A percentile compares a stretch with the other conserved stretches of the same genome.
These are phyloP conservation scores for Suillus weaverae DNA, from an alignment of 768 basidiomycete genomes.

Conservation along the genomic window DNA sequence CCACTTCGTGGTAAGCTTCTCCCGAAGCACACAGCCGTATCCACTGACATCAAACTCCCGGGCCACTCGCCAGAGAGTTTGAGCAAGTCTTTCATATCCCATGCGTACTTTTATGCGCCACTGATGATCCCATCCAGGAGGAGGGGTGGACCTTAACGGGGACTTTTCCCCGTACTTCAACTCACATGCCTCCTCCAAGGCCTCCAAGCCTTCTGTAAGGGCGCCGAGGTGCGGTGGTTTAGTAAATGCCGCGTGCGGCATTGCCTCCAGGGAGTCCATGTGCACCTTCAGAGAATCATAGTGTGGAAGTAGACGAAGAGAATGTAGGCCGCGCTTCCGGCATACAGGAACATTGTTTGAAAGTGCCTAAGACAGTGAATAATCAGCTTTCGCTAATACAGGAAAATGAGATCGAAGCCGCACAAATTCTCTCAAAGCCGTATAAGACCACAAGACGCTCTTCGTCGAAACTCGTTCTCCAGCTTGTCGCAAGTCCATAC, in stretches of 20 bases:
- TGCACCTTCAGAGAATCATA: slow-evolving; percentile 60
- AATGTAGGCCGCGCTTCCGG: slow-evolving; percentile 63
- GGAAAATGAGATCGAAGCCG: slow-evolving; percentile 26
- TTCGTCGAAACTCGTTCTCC: slow-evolving; percentile 79
- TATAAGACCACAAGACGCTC: slow-evolving; percentile 79
- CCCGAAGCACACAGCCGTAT: slow-evolving; percentile 66
- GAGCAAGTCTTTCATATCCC: slow-evolving; percentile 64
- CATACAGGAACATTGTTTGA: slow-evolving; percentile 72
- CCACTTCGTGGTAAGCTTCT: slow-evolving; percentile 75
- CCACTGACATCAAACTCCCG: slow-evolving; percentile 72
- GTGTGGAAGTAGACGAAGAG: slow-evolving; percentile 61
- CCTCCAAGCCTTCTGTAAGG: slow-evolving; percentile 55
- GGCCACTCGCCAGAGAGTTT: slow-evolving; percentile 70
- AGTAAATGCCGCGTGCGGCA: slow-evolving; percentile 55
- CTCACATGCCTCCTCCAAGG: slow-evolving; percentile 66
- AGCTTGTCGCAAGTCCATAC: slow-evolving; percentile 77
- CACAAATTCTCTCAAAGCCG: slow-evolving; percentile 74
- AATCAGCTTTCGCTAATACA: not conserved
- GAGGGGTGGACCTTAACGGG: slow-evolving; percentile 30
- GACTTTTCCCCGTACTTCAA: slow-evolving; percentile 48
- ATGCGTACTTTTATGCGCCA: slow-evolving; percentile 61
- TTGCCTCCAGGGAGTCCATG: slow-evolving; percentile 58
- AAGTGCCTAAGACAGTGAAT: slow-evolving; percentile 48
- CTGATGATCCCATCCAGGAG: slow-evolving; percentile 50
- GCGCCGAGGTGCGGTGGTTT: slow-evolving; percentile 69